These are phyloP conservation scores for Trapa incisa DNA, from an alignment of 345 rosid genomes.

Conservation along the genomic window DNA sequence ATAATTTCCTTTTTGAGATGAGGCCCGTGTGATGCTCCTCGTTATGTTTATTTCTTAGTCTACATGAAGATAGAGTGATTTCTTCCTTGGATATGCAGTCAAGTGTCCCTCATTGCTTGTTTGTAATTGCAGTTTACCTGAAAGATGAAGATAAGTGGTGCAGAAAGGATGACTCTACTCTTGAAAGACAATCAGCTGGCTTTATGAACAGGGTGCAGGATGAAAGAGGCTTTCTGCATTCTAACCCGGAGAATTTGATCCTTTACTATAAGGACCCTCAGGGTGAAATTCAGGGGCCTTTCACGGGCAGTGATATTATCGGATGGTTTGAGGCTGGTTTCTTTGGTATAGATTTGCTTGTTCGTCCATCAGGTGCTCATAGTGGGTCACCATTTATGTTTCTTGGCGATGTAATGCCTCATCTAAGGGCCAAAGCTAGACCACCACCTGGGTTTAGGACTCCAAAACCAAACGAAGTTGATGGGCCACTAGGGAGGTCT, in stretches of 20 bases:
- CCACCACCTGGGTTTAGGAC: conserved; percentile 93
- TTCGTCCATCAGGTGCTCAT: conserved; percentile 53
- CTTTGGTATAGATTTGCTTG: conserved; percentile 88
- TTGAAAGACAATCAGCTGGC: conserved; percentile 23
- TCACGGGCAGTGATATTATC: conserved; percentile 74
- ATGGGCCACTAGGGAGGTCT: conserved; percentile 36
- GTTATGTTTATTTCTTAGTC: not conserved
- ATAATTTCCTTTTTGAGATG: too few species aligned
- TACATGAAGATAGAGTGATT: not conserved
- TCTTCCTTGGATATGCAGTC: too few species aligned
- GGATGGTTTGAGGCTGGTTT: conserved; percentile 98
- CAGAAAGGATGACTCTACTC: conserved; percentile 33
- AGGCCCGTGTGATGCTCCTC: not conserved
- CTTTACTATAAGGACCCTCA: conserved; percentile 89
- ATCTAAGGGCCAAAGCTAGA: conserved; percentile 84
- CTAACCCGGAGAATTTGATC: conserved; percentile 61
- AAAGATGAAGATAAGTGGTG: conserved; percentile 48
- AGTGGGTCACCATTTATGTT: conserved; percentile 53
- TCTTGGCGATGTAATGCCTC: conserved; percentile 98
- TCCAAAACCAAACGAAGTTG: conserved; percentile 49
- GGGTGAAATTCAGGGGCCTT: conserved; percentile 90
- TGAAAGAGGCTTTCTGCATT: conserved; percentile 33
- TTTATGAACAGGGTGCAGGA: conserved; percentile 66
- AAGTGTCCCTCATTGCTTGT: not conserved
- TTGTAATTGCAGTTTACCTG: conserved; percentile 26